Base-by-base conservation (phyloP, 345 rosid species). In the Sonneratia caseolaris region DNA sequence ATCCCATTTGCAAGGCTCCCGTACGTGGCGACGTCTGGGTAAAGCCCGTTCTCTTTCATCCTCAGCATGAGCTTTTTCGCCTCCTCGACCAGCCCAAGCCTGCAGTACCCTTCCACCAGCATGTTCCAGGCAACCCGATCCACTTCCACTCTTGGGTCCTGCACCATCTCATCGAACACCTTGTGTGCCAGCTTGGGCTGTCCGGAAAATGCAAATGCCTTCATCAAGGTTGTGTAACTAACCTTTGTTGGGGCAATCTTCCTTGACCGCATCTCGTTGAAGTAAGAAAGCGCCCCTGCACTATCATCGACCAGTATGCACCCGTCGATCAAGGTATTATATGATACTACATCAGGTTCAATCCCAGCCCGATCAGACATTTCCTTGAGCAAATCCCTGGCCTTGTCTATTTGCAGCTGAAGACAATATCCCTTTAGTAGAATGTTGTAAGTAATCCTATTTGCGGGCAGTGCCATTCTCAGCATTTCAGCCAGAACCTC, bases 151-250 rank as follows among this genome's bases (percentile, higher is more conserved):
- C 95, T 75, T 0, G 92, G 88, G 74, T 91, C 97, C 62, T 79
- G 77, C 49, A 80, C 75, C 98, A 94, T 94, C 86, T 94, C 98
- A 37, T 94, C 91, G 40, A 94, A 91, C 56, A 91, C 96, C 80
- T 84, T 84, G 77, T 84, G 85, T 0, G 98, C 96, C 74, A 94
- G 70, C 87, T 90, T 94, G 0, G 96, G 98, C 75, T 91, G 98
- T 47, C 91, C 91, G 0, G 97, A 87, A 61, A 83, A 74, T n/a
- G 91, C 95, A 71, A 91, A 94, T 66, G 97, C 95, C 84, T 94
- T 94, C 97, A 94, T 94, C 86, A 91, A 76, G 36, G 98, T 91
- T 7, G 98, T 94, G 82, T 94, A 91, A 73, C 98, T 94, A 66
- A 91, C 81, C 85, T 94, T 94, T 35, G 91, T 87, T 0, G 98